Evolutionary conservation across 2,329 filamentous ascomycete genomes (phyloP), one percentile per base, ranked within the genome.

Genomic region (Fusarium sp.): DNA sequence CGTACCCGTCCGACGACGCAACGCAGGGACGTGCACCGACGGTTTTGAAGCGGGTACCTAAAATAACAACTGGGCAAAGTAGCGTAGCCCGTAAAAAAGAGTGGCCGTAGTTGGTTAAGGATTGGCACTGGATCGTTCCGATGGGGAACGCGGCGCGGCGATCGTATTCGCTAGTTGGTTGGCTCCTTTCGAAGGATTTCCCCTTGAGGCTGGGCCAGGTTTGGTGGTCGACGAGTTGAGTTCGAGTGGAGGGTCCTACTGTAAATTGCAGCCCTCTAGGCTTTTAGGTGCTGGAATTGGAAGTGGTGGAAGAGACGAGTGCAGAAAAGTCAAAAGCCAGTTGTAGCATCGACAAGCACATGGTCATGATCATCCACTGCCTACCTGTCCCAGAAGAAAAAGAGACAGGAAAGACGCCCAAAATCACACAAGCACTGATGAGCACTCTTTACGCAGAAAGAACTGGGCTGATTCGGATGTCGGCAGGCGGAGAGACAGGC

Each of bases 81-180:
- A 38, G 58, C 31, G 64, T 34, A 27, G 42, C 42, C 42, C 42
- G 42, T 47, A 47, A 47, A 47, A 68, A 61, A 62, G 65, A 65
- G 42, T 20, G 38, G n/a, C 38, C 38, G 45, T 29, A 50, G 45
- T 47, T 47, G 22, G 22, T 47, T 29, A 67, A 40, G 69, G 69
- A 67, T 42, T 73, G 69, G 42, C 35, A 67, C 66, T 42, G 20
- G 40, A 13, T 11, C 20, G 40, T 14, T 22, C 40, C 59, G 47
- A 74, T 70, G 59, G 67, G 69, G 69, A 69, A 50, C 62, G 63
- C 67, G 64, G 68, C 63, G 58, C 29, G 67, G 64, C 67, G 70
- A 76, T 77, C 76, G 74, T 75, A 76, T 76, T 79, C 69, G 76
- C 69, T 77, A 77, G 74, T 52, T 52, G 47, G 47, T 52, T 64